Evolutionary conservation across 2,329 filamentous ascomycete species (phyloP).

Genomic region (Emmonsia crescens): DNA sequence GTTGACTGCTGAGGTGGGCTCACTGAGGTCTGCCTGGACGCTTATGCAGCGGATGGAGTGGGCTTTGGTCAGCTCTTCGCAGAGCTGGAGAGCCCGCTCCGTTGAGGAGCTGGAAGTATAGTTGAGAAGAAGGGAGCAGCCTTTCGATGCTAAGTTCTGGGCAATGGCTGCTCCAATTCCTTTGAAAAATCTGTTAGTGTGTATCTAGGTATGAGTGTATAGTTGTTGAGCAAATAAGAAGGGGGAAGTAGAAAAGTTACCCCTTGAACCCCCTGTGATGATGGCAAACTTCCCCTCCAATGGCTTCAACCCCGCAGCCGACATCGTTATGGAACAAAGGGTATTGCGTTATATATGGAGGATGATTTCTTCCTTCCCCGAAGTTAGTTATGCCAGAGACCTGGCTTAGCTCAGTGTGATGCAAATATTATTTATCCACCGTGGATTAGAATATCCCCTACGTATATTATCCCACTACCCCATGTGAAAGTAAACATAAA

Average conservation of each 20-base stretch:
- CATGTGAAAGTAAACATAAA: background rate
- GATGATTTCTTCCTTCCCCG: background rate
- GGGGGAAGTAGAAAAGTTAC: constrained; percentile 33
- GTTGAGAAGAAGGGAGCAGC: constrained; percentile 57
- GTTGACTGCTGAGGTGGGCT: constrained; percentile 46
- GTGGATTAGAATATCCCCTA: background rate
- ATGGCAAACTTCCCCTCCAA: constrained; percentile 69
- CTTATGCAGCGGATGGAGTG: constrained; percentile 51
- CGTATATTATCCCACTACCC: background rate
- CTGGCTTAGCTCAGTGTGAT: background rate
- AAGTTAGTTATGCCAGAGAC: background rate
- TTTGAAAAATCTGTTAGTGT: constrained; percentile 25
- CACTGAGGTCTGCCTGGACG: constrained; percentile 62
- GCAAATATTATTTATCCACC: background rate
- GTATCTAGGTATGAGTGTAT: background rate
- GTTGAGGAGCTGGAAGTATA: constrained; percentile 57
- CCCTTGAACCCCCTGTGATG: constrained; percentile 68
- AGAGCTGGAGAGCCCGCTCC: constrained; percentile 43
- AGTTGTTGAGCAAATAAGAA: background rate
- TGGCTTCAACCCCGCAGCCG: background rate
- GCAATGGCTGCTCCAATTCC: constrained; percentile 64
- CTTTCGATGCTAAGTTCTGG: constrained; percentile 61
- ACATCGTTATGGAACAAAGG: background rate
- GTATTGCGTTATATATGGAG: too few relatives aligned
- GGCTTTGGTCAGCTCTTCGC: constrained; percentile 42